A percentile compares a stretch with the other conserved stretches of the same genome.
Conservation (phyloP, 345 rosid genomes). For the Physaria fendleri region DNA sequence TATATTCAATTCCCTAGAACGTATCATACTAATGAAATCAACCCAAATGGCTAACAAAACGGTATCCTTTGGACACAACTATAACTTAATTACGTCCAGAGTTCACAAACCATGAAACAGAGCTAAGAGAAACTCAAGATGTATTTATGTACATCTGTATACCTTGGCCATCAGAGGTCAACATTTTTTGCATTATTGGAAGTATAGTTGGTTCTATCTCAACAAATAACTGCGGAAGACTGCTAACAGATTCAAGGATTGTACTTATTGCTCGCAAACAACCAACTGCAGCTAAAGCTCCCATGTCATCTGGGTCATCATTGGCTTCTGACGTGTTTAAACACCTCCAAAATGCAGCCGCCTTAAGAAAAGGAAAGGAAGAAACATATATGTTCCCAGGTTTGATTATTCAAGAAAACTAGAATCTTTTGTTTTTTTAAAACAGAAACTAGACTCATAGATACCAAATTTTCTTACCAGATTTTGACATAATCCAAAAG, state of each 20-base stretch:
- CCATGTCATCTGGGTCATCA: slow-evolving; percentile 79
- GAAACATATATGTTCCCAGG: neutral
- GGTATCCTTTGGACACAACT: neutral
- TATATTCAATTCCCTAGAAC: neutral
- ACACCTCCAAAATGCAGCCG: slow-evolving; percentile 95
- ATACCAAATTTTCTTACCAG: slow-evolving; percentile 46
- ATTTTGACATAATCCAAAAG: slow-evolving; percentile 89
- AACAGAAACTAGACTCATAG: slow-evolving; percentile 11
- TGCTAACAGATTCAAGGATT: slow-evolving; percentile 87
- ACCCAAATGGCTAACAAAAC: neutral
- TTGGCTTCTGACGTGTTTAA: slow-evolving; percentile 81
- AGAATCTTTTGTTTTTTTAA: too few relatives aligned
- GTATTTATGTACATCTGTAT: neutral
- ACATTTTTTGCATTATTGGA: slow-evolving; percentile 88
- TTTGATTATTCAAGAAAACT: neutral
- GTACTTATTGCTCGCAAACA: slow-evolving; percentile 97
- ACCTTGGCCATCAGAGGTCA: slow-evolving; percentile 99
- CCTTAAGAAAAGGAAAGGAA: slow-evolving; percentile 38
- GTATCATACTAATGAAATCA: neutral
- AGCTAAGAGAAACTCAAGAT: slow-evolving; percentile 1
- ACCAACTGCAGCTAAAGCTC: slow-evolving; percentile 95
- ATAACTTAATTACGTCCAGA: slow-evolving; percentile 2
- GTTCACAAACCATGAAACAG: neutral
- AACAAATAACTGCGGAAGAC: slow-evolving; percentile 82
- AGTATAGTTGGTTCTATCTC: slow-evolving; percentile 85